Base-by-base conservation (phyloP, 371 early-diverging fungal species). In the Apophysomyces sp. region DNA sequence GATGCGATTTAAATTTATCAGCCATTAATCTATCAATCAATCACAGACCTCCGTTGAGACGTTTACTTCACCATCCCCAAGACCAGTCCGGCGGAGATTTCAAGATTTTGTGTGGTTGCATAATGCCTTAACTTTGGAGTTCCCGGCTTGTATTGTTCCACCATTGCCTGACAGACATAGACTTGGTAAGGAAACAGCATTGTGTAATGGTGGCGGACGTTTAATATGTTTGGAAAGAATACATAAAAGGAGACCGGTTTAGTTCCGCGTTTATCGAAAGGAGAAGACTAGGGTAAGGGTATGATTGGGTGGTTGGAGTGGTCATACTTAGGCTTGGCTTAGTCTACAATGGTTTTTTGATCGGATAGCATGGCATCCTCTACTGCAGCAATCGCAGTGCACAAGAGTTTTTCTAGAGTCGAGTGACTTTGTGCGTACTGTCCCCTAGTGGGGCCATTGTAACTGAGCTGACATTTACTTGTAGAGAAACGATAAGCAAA, bases 31-130 rank as follows among this genome's bases (percentile, higher is more conserved):
- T 7, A 36, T 56, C 16, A 32, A 26, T 34, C 36, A 40, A 27
- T 44, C 16, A 29, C 31, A 59, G 60, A 59, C 60, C 1, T 13
- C 2, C 0, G 60, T 59, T 15, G 52, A 52, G 18, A 49, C 52
- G 9, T 59, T 59, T 52, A 21, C 30, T 26, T 59, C 60, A n/a
- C 68, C 80, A 6, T 72, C 68, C 18, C 66, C 72, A 26, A 41
- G 72, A 44, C 76, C 84, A 18, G 89, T 95, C 26, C 83, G 96
- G 57, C 83, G 97, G 63, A 85, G 98, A 60, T 98, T 90, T 77
- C 92, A 89, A 69, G 98, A 98, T 71, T 98, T 98, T 83, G 86
- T 86, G 11, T 92, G 92, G 92, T 83, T 98, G 52, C 86, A 95
- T 65, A 74, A 82, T 56, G 86, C 85, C 51, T 78, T 98, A 34